Conservation (phyloP, 2,329 filamentous ascomycete species). For the Aspergillus aculeatus region DNA sequence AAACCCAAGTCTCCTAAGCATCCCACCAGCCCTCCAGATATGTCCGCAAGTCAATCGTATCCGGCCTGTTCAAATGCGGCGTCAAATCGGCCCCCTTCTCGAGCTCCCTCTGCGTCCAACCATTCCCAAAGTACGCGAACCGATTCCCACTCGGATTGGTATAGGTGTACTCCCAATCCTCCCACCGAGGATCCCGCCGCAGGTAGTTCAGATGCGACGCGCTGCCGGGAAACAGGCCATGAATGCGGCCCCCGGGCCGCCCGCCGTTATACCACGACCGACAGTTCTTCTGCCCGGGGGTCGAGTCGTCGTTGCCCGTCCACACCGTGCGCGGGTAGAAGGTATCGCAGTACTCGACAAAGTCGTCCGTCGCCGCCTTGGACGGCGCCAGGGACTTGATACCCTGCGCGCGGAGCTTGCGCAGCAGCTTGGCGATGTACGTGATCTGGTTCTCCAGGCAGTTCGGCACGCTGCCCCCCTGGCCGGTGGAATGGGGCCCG, state of each 20-base stretch:
- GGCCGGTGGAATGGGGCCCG: slow-evolving; percentile 60
- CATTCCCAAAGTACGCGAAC: slow-evolving; percentile 64
- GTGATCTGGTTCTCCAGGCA: slow-evolving; percentile 65
- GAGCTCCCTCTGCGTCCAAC: slow-evolving; percentile 61
- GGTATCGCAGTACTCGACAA: slow-evolving; percentile 44
- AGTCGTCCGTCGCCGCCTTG: slow-evolving; percentile 60
- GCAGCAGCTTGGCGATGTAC: slow-evolving; percentile 65
- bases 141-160: slow-evolving; percentile 45
- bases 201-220: slow-evolving; percentile 62
- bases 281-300: slow-evolving; percentile 55
- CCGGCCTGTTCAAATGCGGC: slow-evolving; percentile 59
- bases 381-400: slow-evolving; percentile 62
- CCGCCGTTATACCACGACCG: slow-evolving; percentile 72
- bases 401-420: slow-evolving; percentile 65
- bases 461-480: slow-evolving; percentile 66
- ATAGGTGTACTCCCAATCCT: slow-evolving; percentile 58
- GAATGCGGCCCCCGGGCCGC: slow-evolving; percentile 60
- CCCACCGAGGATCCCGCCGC: slow-evolving; percentile 57
- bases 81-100: slow-evolving; percentile 60
- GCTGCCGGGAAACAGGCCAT: slow-evolving; percentile 69
- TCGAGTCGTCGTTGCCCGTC: slow-evolving; percentile 39
- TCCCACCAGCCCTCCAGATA: slow-evolving; percentile 70
- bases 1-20: slow-evolving; percentile 24
- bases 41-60: slow-evolving; percentile 59
- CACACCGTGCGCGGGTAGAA: slow-evolving; percentile 54